These are phyloP conservation scores for Citrus trifoliata DNA, from an alignment of 345 rosid species.

Conservation along the genomic window DNA sequence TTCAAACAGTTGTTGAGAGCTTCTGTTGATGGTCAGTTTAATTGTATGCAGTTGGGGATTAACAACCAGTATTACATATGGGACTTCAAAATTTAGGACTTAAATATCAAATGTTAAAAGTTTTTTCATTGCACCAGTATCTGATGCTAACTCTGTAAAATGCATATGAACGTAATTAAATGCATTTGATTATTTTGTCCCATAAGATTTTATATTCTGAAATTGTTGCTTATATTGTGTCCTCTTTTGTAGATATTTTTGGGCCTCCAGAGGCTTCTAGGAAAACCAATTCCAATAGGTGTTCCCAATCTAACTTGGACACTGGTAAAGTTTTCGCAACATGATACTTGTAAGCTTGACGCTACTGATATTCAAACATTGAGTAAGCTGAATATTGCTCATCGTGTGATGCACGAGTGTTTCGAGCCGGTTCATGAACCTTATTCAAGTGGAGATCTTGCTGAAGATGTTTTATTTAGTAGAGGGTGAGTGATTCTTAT, in stretches of 20 bases:
- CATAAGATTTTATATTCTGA: neutral
- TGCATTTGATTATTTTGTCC: neutral
- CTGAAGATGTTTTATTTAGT: conserved; percentile 69
- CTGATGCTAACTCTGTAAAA: neutral
- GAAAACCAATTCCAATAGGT: conserved; percentile 58
- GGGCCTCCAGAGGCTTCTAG: conserved; percentile 58
- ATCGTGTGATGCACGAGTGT: conserved; percentile 83
- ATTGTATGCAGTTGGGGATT: neutral
- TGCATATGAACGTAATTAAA: neutral
- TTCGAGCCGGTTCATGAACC: conserved; percentile 66
- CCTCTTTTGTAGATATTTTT: conserved; percentile 50
- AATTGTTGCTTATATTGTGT: conserved; percentile 9
- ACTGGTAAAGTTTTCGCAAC: conserved; percentile 38
- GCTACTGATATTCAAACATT: conserved; percentile 35
- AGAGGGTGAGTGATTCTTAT: conserved; percentile 49
- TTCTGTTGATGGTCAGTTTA: neutral
- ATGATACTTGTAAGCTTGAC: conserved; percentile 24
- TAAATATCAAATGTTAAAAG: neutral
- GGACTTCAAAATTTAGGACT: neutral
- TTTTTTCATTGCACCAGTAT: neutral
- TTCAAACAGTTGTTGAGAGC: neutral
- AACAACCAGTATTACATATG: neutral
- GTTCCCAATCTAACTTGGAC: conserved; percentile 68
- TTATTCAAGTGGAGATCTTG: conserved; percentile 51
- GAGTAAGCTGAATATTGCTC: conserved; percentile 67